Conservation (phyloP, 1,284 basidiomycete species). For the Malassezia sp. region DNA sequence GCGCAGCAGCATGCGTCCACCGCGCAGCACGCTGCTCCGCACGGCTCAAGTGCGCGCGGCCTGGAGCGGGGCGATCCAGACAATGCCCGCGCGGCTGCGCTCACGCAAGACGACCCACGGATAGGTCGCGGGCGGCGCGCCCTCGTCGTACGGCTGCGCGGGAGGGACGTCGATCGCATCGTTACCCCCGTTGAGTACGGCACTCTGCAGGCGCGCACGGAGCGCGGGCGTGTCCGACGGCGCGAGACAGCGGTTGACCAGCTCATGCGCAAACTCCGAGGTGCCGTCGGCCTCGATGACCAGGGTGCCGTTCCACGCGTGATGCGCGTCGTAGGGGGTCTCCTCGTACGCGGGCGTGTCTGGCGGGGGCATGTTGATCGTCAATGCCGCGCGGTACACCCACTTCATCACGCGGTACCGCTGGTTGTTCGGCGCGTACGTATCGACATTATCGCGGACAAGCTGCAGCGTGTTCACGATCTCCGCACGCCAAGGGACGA, state of each 20-base stretch:
- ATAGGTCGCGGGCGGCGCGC: neutral
- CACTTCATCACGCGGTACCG: slow-evolving; percentile 47
- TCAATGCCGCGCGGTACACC: slow-evolving; percentile 45
- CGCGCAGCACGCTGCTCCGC: too few species aligned
- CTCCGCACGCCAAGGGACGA: slow-evolving; percentile 41
- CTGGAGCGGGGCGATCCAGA: slow-evolving; percentile 30
- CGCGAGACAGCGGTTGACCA: slow-evolving; percentile 26
- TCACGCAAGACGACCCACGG: slow-evolving; percentile 34
- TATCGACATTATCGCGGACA: slow-evolving; percentile 46
- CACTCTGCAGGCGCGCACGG: neutral
- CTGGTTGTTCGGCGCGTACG: slow-evolving; percentile 41
- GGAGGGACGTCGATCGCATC: neutral
- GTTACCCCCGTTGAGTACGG: neutral
- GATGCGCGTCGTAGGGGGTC: slow-evolving; percentile 10
- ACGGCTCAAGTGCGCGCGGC: too few species aligned
- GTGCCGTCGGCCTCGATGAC: slow-evolving; percentile 42
- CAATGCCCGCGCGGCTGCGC: slow-evolving; percentile 27
- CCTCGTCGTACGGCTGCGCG: neutral
- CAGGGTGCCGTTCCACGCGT: slow-evolving; percentile 29
- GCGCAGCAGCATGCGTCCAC: too few species aligned
- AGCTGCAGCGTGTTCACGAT: slow-evolving; percentile 45
- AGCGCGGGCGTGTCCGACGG: slow-evolving; percentile 5
- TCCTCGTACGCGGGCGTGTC: slow-evolving; percentile 17
- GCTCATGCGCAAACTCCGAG: slow-evolving; percentile 35
- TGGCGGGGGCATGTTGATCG: slow-evolving; percentile 25